A percentile compares a stretch with the other conserved stretches of the same genome.
Evolutionary conservation across 2,329 filamentous ascomycete genomes (phyloP).

Genomic region (Fusarium annulatum): DNA sequence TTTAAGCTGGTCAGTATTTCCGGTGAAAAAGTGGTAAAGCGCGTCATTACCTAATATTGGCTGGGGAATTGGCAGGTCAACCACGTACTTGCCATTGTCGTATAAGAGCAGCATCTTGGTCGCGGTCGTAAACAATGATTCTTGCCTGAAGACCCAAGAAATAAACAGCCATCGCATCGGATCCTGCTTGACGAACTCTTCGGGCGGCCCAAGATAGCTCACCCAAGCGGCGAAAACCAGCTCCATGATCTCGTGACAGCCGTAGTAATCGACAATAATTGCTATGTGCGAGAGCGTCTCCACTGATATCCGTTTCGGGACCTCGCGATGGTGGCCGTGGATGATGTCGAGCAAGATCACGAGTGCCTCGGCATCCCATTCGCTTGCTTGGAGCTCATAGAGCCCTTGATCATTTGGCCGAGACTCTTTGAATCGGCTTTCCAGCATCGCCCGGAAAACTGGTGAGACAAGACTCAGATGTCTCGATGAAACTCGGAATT

Average conservation of each 20-base stretch:
- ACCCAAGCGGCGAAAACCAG: conserved; percentile 22
- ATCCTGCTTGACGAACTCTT: conserved; percentile 8
- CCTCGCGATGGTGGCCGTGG: conserved; percentile 40
- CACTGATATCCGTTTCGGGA: conserved; percentile 34
- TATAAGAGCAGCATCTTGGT: conserved; percentile 1
- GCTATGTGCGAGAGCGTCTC: conserved; percentile 45
- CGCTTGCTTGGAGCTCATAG: conserved; percentile 16
- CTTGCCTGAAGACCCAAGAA: conserved; percentile 21
- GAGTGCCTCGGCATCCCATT: conserved; percentile 46
- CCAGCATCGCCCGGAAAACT: conserved; percentile 27
- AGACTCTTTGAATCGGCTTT: conserved; percentile 20
- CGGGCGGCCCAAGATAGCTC: neutral
- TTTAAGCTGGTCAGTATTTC: neutral
- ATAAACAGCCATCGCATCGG: conserved; percentile 18
- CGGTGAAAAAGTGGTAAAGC: rapidly evolving
- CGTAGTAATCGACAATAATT: conserved; percentile 47
- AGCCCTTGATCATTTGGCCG: conserved; percentile 2
- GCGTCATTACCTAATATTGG: conserved; percentile 14
- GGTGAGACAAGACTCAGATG: conserved; percentile 31
- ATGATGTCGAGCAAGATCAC: conserved; percentile 46
- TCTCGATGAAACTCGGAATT: conserved; percentile 23
- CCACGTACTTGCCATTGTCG: conserved; percentile 4
- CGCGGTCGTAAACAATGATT: neutral
- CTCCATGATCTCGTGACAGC: conserved; percentile 44
- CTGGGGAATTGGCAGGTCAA: conserved; percentile 22